phyloP scores from a whole-genome alignment of 495 filamentous ascomycete genomes.

The Darksidea phi region DNA sequence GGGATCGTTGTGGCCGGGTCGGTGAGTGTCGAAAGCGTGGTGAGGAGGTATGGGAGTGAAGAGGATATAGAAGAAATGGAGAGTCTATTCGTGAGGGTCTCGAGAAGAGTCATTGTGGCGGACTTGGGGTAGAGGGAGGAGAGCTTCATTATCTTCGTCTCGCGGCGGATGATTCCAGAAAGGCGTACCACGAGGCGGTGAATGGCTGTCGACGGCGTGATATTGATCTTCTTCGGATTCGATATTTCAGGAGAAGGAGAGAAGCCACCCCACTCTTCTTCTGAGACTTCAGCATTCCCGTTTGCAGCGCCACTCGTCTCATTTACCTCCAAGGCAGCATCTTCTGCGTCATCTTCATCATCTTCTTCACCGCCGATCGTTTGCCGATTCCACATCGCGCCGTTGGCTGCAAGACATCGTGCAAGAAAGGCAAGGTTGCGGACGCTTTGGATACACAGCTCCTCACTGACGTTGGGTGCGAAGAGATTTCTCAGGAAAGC shows the following conservation, averaged over 20 bases:
- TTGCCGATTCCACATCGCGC: constrained; percentile 48
- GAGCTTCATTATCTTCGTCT: constrained; percentile 48
- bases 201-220: constrained; percentile 52
- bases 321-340: constrained; percentile 31
- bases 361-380: constrained; percentile 43
- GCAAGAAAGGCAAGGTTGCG: constrained; percentile 77
- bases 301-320: constrained; percentile 49
- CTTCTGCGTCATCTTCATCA: constrained; percentile 41
- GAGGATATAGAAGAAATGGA: constrained; percentile 56
- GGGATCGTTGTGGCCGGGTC: constrained; percentile 71
- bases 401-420: constrained; percentile 64
- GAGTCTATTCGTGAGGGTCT: constrained; percentile 58
- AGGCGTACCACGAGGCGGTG: constrained; percentile 73
- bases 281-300: constrained; percentile 41
- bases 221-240: constrained; percentile 10
- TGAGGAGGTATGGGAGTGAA: constrained; percentile 65
- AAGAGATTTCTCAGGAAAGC: constrained; percentile 65
- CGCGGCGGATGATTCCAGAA: constrained; percentile 73
- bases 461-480: constrained; percentile 62
- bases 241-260: constrained; percentile 1
- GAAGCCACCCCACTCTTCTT: constrained; percentile 34
- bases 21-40: constrained; percentile 79
- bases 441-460: constrained; percentile 67
- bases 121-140: constrained; percentile 58
- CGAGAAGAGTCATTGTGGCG: constrained; percentile 69